These are phyloP conservation scores for Fusarium sp. DNA, from an alignment of 2,329 filamentous ascomycete species.

Conservation along the genomic window DNA sequence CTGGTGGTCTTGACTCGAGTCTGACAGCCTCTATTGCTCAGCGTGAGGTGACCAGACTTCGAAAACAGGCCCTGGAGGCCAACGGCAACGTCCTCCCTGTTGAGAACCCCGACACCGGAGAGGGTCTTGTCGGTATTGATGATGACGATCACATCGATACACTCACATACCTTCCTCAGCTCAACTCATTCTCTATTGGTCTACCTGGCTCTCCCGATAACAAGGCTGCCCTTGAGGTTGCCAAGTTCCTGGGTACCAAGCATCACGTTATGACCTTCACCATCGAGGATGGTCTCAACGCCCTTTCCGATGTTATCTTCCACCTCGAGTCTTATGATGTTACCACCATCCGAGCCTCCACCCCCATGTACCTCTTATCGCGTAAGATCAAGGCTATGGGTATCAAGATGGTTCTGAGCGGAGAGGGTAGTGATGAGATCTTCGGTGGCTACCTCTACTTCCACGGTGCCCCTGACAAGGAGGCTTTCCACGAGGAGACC, in stretches of 20 bases:
- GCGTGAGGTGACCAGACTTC: constrained; percentile 86
- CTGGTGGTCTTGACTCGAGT: constrained; percentile 95
- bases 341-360: constrained; percentile 97
- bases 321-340: constrained; percentile 99
- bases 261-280: constrained; percentile 99
- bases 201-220: constrained; percentile 93
- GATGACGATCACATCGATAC: constrained; percentile 91
- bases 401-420: constrained; percentile 98
- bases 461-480: constrained; percentile 90
- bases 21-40: constrained; percentile 96
- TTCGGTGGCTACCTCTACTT: constrained; percentile 99
- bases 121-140: constrained; percentile 92
- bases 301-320: constrained; percentile 96
- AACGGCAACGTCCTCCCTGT: constrained; percentile 61
- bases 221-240: constrained; percentile 90
- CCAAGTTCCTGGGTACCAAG: constrained; percentile 96
- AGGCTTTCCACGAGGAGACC: constrained; percentile 95
- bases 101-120: constrained; percentile 70
- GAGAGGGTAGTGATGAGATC: constrained; percentile 97
- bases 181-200: constrained; percentile 99
- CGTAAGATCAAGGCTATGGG: constrained; percentile 99
- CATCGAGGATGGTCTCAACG: constrained; percentile 96
- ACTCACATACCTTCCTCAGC: constrained; percentile 89
- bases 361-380: constrained; percentile 97
- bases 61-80: constrained; percentile 70